phyloP scores from a whole-genome alignment of 192 early-diverging fungal species.

The Gigaspora rosea region DNA sequence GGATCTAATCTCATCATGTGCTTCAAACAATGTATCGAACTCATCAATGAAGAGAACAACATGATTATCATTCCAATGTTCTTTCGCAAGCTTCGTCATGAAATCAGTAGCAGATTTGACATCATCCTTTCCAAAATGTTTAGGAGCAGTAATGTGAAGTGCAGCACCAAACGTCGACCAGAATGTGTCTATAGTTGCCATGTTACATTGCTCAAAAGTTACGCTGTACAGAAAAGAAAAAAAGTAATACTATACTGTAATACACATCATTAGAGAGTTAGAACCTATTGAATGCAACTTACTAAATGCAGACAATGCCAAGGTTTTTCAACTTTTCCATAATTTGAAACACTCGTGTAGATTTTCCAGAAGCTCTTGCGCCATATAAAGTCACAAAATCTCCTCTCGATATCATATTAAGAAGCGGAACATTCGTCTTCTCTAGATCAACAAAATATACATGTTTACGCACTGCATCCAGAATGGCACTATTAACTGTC shows the following conservation, averaged over 20 bases:
- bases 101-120: constrained; percentile 27
- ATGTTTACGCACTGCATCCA: not conserved
- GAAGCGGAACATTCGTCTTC: constrained; percentile 29
- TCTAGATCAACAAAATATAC: constrained; percentile 37
- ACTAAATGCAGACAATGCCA: constrained; percentile 35
- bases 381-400: constrained; percentile 35
- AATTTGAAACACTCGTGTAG: constrained; percentile 32
- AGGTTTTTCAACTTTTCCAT: constrained; percentile 9
- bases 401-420: constrained; percentile 23
- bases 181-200: not conserved
- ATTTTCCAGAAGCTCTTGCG: constrained; percentile 38
- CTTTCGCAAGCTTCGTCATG: not conserved
- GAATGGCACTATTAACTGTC: constrained; percentile 13
- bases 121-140: not conserved
- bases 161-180: constrained; percentile 6
- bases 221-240: constrained; percentile 16
- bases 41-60: constrained; percentile 34
- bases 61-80: not conserved
- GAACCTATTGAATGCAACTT: constrained; percentile 4
- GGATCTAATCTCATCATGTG: not conserved
- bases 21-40: constrained; percentile 29
- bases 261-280: not conserved
- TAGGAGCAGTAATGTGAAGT: not conserved
- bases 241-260: not conserved
- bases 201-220: constrained; percentile 15